phyloP scores from a whole-genome alignment of 768 basidiomycete genomes.

The Mycena filopes region DNA sequence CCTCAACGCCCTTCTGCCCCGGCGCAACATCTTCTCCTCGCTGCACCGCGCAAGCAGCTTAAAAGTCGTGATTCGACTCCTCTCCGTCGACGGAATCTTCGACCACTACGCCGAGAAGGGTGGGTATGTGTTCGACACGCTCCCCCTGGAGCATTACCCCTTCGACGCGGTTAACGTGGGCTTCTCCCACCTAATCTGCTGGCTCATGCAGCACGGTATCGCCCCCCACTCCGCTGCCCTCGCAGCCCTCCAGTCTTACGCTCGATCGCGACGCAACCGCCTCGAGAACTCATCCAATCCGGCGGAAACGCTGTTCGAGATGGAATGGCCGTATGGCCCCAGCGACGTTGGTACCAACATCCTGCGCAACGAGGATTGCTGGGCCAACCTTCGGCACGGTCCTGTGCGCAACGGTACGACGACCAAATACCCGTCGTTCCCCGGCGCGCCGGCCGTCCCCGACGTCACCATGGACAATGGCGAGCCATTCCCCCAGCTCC shows the following conservation, averaged over 20 bases:
- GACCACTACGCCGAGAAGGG: background rate
- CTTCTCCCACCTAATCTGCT: background rate
- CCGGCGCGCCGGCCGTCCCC: too few species aligned
- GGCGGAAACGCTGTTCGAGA: too few species aligned
- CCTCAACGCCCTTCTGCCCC: background rate
- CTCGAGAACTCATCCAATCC: background rate
- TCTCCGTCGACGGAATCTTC: background rate
- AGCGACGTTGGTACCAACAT: too few species aligned
- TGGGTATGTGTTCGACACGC: background rate
- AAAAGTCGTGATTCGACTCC: background rate
- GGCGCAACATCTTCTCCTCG: background rate
- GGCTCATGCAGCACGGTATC: conserved; percentile 7
- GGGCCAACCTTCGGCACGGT: too few species aligned
- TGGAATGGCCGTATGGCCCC: too few species aligned
- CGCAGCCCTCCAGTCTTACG: background rate
- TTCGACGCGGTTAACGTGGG: background rate
- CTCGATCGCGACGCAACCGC: background rate
- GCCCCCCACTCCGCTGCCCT: background rate
- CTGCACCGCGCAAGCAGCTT: background rate
- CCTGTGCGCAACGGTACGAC: too few species aligned
- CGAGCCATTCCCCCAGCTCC: too few species aligned
- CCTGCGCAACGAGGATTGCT: too few species aligned
- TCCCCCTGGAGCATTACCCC: conserved; percentile 5
- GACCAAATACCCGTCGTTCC: too few species aligned
- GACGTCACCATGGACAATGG: too few species aligned